Evolutionary conservation across 2,329 filamentous ascomycete species (phyloP).

Genomic region (Beauveria sp.): DNA sequence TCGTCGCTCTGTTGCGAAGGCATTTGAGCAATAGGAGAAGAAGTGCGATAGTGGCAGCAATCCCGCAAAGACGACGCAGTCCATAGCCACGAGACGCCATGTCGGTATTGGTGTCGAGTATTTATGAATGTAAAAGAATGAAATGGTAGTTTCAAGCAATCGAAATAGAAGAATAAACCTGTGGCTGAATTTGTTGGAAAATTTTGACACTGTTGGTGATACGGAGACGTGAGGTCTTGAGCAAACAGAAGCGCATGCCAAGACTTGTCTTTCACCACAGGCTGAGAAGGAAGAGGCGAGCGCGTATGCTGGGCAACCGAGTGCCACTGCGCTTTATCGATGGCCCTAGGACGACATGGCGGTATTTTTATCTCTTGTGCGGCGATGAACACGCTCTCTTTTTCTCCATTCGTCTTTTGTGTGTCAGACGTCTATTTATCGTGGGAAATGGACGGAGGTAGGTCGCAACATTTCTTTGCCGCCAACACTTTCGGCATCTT

Average conservation of each 20-base stretch:
- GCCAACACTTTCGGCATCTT: neutral
- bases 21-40: neutral
- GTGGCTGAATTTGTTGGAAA: neutral
- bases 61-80: neutral
- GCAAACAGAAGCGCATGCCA: neutral
- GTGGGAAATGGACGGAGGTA: neutral
- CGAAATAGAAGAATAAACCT: neutral
- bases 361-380: neutral
- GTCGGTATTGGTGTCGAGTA: neutral
- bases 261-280: neutral
- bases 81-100: neutral
- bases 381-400: neutral
- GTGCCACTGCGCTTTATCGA: neutral
- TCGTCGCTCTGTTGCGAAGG: neutral
- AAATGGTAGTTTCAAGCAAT: neutral
- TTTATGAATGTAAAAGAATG: neutral
- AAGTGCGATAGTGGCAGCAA: neutral
- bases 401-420: too few relatives aligned
- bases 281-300: constrained; percentile 9
- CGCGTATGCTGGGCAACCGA: neutral
- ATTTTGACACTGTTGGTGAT: neutral
- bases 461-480: neutral
- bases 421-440: neutral
- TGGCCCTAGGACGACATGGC: neutral
- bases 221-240: neutral